Evolutionary conservation across 192 early-diverging fungal species (phyloP), one percentile per base, ranked within the genome.

Genomic region (Coemansia sp.): DNA sequence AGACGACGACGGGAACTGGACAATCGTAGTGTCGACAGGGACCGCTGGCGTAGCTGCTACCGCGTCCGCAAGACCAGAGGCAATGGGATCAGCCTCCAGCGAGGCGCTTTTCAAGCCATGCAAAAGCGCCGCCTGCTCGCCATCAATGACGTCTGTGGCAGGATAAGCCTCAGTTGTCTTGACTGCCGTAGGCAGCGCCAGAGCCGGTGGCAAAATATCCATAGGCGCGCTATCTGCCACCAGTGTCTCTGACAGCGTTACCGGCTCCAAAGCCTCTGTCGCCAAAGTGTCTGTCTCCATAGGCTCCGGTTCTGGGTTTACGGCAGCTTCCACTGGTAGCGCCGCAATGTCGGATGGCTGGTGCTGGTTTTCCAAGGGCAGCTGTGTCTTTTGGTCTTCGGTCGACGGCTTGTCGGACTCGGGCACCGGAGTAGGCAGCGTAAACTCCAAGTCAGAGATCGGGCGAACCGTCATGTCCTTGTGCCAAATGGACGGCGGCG

Each of bases 401-500:
- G 29, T 32, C 29, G 29, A 21, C 9, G 46, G 34, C 38, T 63
- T 53, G 14, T 12, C 32, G 8, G 42, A 15, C 22, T 57, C 54
- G 8, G 59, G 22, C 4, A 56, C 37, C 0, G 68, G 61, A 6
- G 53, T 26, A 17, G 76, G 64, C 21, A 63, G 46, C 34, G 71
- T 67, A 40, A 66, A 76, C 44, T 82, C 78, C 21, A 82, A 65
- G n/a, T 79, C 76, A 0, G 71, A 60, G 19, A 82, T 75, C 0
- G 81, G 62, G 17, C 68, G 65, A 33, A 82, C 62, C 1, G 56
- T 34, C 52, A 62, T 63, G 48, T 72, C 57, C 11, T 69, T 54
- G 37, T 73, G 50, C 81, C 83, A 84, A 2, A 53, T 76, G 0
- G 68, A 55, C 0, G 87, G 87, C 8, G 79, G 82, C 39, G 87